Evolutionary conservation across 768 basidiomycete species (phyloP).

Genomic region (Amanita thiersii): DNA sequence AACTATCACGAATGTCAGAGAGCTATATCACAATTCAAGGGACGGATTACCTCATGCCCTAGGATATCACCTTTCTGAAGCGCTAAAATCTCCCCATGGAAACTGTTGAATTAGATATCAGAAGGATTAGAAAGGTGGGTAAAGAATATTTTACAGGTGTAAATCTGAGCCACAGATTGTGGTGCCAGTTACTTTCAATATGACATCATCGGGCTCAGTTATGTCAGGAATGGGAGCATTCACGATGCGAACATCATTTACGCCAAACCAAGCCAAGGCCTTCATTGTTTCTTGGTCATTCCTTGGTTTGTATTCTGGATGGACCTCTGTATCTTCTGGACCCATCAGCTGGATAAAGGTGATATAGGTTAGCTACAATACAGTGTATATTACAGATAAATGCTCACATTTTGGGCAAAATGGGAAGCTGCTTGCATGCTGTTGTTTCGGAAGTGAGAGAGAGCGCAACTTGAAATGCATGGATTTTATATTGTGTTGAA

Average conservation of each 20-base stretch:
- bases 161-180: conserved; percentile 68
- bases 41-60: conserved; percentile 57
- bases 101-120: too few species aligned
- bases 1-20: conserved; percentile 26
- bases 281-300: conserved; percentile 53
- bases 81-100: conserved; percentile 60
- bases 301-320: conserved; percentile 38
- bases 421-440: too few species aligned
- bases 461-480: too few species aligned
- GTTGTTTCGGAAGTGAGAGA: too few species aligned
- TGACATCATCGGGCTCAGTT: conserved; percentile 67
- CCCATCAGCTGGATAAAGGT: conserved; percentile 25
- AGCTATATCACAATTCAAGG: neutral
- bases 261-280: conserved; percentile 62
- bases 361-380: too few species aligned
- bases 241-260: conserved; percentile 34
- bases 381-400: too few species aligned
- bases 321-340: conserved; percentile 27
- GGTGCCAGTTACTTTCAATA: conserved; percentile 67
- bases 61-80: conserved; percentile 70
- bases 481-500: too few species aligned
- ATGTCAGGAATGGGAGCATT: conserved; percentile 43
- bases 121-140: too few species aligned
- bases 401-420: too few species aligned
- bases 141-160: conserved; percentile 30